A percentile compares a stretch with the other conserved stretches of the same genome.
These are phyloP conservation scores for Albugo candida DNA, from an alignment of 352 stramenopile species.

Conservation along the genomic window DNA sequence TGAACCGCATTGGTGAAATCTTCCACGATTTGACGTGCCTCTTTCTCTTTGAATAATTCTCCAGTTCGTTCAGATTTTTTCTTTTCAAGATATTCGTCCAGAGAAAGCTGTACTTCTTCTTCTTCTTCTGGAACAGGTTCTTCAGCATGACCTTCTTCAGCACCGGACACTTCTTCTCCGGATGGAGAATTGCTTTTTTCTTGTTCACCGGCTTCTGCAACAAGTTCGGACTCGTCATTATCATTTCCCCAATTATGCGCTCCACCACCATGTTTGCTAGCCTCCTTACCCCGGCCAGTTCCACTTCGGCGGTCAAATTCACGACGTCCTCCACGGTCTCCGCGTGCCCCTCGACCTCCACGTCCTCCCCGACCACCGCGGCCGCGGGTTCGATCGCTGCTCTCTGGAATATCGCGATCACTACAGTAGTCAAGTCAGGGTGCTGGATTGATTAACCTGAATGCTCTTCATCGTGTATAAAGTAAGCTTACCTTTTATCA, in stretches of 20 bases:
- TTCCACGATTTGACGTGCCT: slow-evolving; percentile 74
- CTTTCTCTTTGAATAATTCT: slow-evolving; percentile 63
- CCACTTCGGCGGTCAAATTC: slow-evolving; percentile 88
- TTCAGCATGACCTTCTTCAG: slow-evolving; percentile 15
- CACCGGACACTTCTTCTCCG: slow-evolving; percentile 35
- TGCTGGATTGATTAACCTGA: neutral
- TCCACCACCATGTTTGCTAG: slow-evolving; percentile 87
- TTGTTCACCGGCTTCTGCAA: slow-evolving; percentile 18
- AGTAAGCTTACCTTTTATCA: slow-evolving; percentile 26
- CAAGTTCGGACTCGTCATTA: slow-evolving; percentile 79
- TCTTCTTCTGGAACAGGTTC: slow-evolving; percentile 36
- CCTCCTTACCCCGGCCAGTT: slow-evolving; percentile 90
- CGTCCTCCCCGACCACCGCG: slow-evolving; percentile 19
- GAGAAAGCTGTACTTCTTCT: slow-evolving; percentile 68
- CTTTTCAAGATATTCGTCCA: slow-evolving; percentile 71
- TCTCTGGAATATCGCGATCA: slow-evolving; percentile 7
- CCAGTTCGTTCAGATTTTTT: slow-evolving; percentile 45
- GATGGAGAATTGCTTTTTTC: slow-evolving; percentile 10
- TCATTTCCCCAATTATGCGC: slow-evolving; percentile 94
- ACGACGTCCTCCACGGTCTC: slow-evolving; percentile 25
- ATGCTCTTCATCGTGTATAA: neutral
- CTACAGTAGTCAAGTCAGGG: neutral
- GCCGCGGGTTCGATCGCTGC: slow-evolving; percentile 3
- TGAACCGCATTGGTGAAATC: slow-evolving; percentile 68
- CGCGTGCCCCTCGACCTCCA: slow-evolving; percentile 24